Conservation (phyloP, 306 rosid species). For the Fragaria iinumae region DNA sequence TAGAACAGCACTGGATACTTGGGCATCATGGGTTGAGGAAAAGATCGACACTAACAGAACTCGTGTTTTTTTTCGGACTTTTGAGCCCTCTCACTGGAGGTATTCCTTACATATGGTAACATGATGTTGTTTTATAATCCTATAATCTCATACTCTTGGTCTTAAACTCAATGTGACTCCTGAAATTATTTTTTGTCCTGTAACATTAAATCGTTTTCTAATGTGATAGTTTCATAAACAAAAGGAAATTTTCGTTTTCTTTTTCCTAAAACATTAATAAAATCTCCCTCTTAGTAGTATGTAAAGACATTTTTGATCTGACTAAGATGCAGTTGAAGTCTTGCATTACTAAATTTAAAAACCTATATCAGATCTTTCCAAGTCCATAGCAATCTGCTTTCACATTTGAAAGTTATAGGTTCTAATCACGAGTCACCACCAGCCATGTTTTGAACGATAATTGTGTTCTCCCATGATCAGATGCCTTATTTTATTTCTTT, state of each 20-base stretch:
- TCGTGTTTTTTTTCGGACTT: conserved; percentile 60
- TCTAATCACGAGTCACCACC: not conserved
- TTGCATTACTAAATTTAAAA: not conserved
- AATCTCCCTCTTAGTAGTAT: not conserved
- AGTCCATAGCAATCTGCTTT: conserved; percentile 9
- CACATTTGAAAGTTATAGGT: not conserved
- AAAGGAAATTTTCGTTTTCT: not conserved
- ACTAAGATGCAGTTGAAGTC: not conserved
- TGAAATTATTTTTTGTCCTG: not conserved
- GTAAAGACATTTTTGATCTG: not conserved
- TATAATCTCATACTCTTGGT: conserved; percentile 10
- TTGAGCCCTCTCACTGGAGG: conserved; percentile 94
- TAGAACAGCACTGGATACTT: conserved; percentile 59
- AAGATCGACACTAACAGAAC: conserved; percentile 55
- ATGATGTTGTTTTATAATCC: conserved; percentile 15
- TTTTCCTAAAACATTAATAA: not conserved
- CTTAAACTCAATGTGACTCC: conserved; percentile 12
- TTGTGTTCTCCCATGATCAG: not conserved
- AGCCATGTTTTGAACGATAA: not conserved
- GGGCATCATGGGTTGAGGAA: conserved; percentile 76
- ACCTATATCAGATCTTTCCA: not conserved
- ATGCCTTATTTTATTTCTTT: not conserved
- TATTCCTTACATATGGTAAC: conserved; percentile 36
- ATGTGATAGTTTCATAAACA: not conserved
- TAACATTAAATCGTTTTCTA: not conserved